Percentiles rank a stretch among this genome's conserved stretches.
Conservation (phyloP, 345 rosid genomes). For the Alliaria petiolata region DNA sequence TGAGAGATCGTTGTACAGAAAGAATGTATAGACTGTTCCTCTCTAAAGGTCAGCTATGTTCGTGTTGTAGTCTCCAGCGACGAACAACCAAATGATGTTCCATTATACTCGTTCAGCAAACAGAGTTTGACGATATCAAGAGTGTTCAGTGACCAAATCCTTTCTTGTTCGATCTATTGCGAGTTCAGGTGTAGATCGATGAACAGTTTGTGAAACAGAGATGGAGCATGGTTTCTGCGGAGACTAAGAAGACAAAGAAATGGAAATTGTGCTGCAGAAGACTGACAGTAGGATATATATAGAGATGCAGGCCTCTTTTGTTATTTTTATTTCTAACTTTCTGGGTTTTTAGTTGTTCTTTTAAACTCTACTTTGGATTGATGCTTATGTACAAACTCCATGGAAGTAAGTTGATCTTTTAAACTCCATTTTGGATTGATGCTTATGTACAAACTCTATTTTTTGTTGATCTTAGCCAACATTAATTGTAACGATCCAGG, state of each 20-base stretch:
- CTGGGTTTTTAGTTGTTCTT: background rate
- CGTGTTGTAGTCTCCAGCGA: no score
- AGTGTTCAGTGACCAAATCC: no score
- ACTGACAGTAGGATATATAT: background rate
- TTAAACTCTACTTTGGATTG: background rate
- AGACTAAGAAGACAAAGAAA: constrained; percentile 7
- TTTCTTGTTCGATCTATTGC: background rate
- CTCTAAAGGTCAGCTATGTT: no score
- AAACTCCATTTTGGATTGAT: background rate
- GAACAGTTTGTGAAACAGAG: background rate
- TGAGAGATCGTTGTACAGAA: no score
- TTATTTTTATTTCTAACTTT: background rate
- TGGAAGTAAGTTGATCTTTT: background rate
- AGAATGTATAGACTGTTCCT: no score
- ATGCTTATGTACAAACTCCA: background rate
- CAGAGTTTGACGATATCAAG: constrained; percentile 4
- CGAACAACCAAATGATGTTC: background rate
- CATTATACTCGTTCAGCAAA: background rate
- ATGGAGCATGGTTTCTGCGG: background rate
- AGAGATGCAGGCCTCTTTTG: background rate
- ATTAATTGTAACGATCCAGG: no score
- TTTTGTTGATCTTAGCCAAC: no score
- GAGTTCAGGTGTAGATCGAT: background rate
- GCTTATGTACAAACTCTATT: background rate
- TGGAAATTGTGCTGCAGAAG: background rate